Conservation (phyloP, 371 early-diverging fungal species). For the Apophysomyces trapeziformis region DNA sequence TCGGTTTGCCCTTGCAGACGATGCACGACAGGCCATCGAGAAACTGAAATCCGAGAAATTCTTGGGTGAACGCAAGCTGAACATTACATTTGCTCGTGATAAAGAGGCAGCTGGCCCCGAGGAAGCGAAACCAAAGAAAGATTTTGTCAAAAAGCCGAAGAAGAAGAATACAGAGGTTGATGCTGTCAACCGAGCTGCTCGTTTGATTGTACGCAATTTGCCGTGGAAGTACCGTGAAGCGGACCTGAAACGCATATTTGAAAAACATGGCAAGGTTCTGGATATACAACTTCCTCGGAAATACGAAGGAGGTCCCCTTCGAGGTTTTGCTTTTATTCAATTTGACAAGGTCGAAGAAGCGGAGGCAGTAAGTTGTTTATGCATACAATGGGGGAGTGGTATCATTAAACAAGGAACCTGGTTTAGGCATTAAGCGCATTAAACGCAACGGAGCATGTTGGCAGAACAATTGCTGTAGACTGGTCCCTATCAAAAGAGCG, state of each 20-base stretch:
- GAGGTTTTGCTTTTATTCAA: conserved; percentile 92
- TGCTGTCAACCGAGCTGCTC: conserved; percentile 52
- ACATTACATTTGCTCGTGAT: conserved; percentile 76
- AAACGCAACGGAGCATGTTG: conserved; percentile 74
- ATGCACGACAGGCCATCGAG: conserved; percentile 80
- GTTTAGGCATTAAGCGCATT: conserved; percentile 70
- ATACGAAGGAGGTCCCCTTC: conserved; percentile 69
- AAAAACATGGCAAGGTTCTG: conserved; percentile 64
- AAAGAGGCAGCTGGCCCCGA: conserved; percentile 23
- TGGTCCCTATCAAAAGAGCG: conserved; percentile 82
- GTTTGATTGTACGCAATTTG: conserved; percentile 91
- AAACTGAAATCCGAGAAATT: conserved; percentile 76
- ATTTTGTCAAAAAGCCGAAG: conserved; percentile 2
- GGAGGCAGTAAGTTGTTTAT: conserved; percentile 44
- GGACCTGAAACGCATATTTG: conserved; percentile 63
- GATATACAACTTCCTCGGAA: conserved; percentile 79
- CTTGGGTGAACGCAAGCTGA: conserved; percentile 62
- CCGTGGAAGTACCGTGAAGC: conserved; percentile 78
- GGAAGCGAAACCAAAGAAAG: conserved; percentile 21
- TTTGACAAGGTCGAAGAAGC: conserved; percentile 71
- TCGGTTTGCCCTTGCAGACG: conserved; percentile 85
- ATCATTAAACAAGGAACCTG: too few species aligned
- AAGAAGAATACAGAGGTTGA: neutral
- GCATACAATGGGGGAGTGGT: neutral
- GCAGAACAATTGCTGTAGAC: conserved; percentile 83